Conservation (phyloP, 257 asterid species). For the Solanum tacnaense region DNA sequence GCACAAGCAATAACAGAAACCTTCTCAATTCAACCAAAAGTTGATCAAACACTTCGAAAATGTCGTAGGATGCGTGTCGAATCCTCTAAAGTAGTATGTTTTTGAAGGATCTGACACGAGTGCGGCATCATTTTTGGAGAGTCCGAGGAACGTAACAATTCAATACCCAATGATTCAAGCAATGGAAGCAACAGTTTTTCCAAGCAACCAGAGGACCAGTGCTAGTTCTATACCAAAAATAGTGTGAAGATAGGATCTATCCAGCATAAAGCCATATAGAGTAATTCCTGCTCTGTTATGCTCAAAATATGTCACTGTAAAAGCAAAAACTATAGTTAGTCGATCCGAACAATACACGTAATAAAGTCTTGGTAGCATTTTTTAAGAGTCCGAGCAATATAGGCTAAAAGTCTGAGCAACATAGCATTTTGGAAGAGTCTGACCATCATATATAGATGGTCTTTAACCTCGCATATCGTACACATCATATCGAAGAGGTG, state of each 20-base stretch:
- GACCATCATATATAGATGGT: background rate
- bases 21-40: background rate
- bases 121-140: background rate
- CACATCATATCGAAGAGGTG: background rate
- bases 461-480: background rate
- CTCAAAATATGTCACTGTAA: constrained; percentile 75
- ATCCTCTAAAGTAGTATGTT: background rate
- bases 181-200: constrained; percentile 61
- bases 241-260: constrained; percentile 64
- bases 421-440: background rate
- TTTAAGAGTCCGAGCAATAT: background rate
- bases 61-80: background rate
- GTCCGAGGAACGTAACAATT: background rate
- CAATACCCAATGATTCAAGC: constrained; percentile 20
- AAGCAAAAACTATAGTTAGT: background rate
- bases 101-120: background rate
- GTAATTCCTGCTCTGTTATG: constrained; percentile 88
- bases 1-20: background rate
- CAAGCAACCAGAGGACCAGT: constrained; percentile 84
- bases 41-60: background rate
- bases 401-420: background rate
- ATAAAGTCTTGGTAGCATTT: background rate
- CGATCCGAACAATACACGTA: background rate
- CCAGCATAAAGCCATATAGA: constrained; percentile 83
- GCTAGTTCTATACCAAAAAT: constrained; percentile 80